Conservation (phyloP, 169 alveolate genomes). For the Cryptosporidium baileyi region DNA sequence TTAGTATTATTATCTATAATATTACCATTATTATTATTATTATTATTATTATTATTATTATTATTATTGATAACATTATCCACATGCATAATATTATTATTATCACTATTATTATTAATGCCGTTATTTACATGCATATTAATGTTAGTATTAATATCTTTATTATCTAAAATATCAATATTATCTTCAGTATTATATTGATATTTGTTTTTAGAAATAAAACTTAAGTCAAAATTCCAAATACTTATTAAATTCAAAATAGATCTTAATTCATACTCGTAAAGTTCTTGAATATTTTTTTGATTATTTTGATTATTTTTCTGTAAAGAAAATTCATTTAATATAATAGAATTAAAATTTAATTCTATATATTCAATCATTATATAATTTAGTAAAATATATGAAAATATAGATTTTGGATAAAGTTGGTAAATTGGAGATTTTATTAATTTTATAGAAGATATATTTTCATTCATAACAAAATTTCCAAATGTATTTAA, state of each 20-base stretch:
- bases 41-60: background rate
- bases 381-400: background rate
- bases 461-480: background rate
- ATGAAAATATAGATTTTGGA: slow-evolving; percentile 30
- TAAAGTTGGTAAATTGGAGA: background rate
- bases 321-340: background rate
- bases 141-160: background rate
- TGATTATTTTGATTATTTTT: background rate
- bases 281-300: background rate
- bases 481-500: background rate
- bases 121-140: background rate
- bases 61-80: background rate
- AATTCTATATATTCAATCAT: background rate
- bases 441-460: background rate
- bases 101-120: background rate
- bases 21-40: background rate
- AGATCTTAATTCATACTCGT: background rate
- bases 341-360: background rate
- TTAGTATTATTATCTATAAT: background rate
- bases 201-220: background rate
- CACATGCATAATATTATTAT: background rate
- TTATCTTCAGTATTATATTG: background rate
- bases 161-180: background rate
- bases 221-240: background rate
- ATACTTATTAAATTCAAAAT: background rate